Evolutionary conservation across 2,329 filamentous ascomycete species (phyloP).

Genomic region (Talaromyces sp.): DNA sequence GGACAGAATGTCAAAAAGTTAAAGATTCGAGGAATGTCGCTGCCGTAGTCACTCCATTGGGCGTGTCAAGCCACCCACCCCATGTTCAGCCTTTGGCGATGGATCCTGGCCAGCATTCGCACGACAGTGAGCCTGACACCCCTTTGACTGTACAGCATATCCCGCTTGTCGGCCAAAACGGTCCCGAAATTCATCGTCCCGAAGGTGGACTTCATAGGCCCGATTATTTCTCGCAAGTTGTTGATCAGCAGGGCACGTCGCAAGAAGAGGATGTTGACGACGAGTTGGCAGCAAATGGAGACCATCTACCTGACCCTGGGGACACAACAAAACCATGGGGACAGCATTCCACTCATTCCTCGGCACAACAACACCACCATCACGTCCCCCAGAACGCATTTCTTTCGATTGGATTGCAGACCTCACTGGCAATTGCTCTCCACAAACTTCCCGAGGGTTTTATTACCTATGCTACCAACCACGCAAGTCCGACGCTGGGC

Average conservation of each 20-base stretch:
- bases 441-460: constrained; percentile 89
- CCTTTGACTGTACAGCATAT: constrained; percentile 10
- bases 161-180: neutral
- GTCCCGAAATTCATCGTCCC: neutral
- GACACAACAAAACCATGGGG: constrained; percentile 4
- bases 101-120: neutral
- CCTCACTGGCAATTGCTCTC: constrained; percentile 86
- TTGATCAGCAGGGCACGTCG: neutral
- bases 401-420: constrained; percentile 90
- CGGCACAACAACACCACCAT: constrained; percentile 70
- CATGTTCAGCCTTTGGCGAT: constrained; percentile 1
- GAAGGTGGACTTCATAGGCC: neutral
- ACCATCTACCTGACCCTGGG: neutral
- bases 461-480: constrained; percentile 95
- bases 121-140: constrained; percentile 9
- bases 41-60: constrained; percentile 8
- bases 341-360: constrained; percentile 3
- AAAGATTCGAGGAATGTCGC: constrained; percentile 14
- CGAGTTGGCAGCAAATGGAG: constrained; percentile 5
- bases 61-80: neutral
- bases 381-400: constrained; percentile 94
- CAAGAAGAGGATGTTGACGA: neutral
- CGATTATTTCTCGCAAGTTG: constrained; percentile 10
- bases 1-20: constrained; percentile 54
- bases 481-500: constrained; percentile 83